Conservation (phyloP, 1,284 basidiomycete species). For the Ustilago sp. region DNA sequence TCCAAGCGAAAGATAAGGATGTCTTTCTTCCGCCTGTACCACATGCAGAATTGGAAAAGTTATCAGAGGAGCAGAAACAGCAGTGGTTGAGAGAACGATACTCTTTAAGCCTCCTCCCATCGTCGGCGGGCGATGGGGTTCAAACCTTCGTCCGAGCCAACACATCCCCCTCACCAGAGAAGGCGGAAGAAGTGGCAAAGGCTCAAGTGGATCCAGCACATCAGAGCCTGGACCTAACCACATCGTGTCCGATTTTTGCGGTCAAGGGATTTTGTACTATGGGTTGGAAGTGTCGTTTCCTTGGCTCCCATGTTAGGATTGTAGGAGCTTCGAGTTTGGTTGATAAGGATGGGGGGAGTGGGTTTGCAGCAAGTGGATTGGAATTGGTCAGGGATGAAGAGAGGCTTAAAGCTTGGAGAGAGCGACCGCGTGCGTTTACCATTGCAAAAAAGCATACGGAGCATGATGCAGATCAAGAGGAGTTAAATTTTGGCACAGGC, state of each 20-base stretch:
- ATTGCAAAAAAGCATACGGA: slow-evolving; percentile 58
- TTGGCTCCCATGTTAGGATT: slow-evolving; percentile 77
- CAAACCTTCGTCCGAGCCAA: slow-evolving; percentile 24
- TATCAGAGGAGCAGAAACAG: slow-evolving; percentile 17
- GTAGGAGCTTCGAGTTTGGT: slow-evolving; percentile 39
- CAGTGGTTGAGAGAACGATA: slow-evolving; percentile 52
- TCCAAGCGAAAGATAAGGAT: slow-evolving; percentile 81
- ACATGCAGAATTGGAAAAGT: slow-evolving; percentile 10
- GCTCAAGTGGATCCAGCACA: slow-evolving; percentile 50
- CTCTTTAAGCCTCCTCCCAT: slow-evolving; percentile 20
- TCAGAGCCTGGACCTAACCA: slow-evolving; percentile 74
- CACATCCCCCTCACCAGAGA: slow-evolving; percentile 65
- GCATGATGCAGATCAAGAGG: slow-evolving; percentile 74
- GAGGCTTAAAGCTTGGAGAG: slow-evolving; percentile 70
- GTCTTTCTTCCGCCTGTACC: slow-evolving; percentile 71
- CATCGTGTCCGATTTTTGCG: slow-evolving; percentile 78
- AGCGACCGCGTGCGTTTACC: slow-evolving; percentile 28
- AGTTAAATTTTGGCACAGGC: slow-evolving; percentile 79
- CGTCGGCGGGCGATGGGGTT: slow-evolving; percentile 7
- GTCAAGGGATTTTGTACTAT: slow-evolving; percentile 84
- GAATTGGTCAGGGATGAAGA: slow-evolving; percentile 74
- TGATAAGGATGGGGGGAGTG: slow-evolving; percentile 4
- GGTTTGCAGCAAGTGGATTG: slow-evolving; percentile 59
- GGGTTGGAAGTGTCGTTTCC: slow-evolving; percentile 90
- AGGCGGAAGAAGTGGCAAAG: neutral